Base-by-base conservation (phyloP, 2,329 filamentous ascomycete species). In the Gnomoniopsis smithogilvyi region DNA sequence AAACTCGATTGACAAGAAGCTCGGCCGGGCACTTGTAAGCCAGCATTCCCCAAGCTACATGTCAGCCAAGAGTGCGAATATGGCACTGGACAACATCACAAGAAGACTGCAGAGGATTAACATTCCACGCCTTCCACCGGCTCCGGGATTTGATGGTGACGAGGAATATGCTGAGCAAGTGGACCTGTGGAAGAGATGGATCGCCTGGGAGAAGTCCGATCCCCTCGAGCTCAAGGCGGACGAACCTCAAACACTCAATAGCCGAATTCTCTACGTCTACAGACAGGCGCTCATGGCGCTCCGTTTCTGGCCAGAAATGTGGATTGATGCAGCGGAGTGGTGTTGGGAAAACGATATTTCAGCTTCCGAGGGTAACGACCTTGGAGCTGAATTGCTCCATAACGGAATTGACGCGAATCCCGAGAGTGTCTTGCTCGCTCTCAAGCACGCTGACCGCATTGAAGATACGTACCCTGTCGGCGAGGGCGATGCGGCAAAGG, bases 321-420 rank as follows among this genome's bases (percentile, higher is more conserved):
- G 95, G 95, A 93, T 92, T 52, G 92, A 97, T 61, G 94, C 92
- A 11, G 91, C 93, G 1, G 90, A 96, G 64, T 98, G 94, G 85
- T 96, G 91, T 72, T 92, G 92, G 68, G 83, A 89, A 56, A 92
- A 95, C 66, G 84, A 84, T 48, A 76, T 93, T 65, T 70, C 74
- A 11, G 77, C 85, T 48, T 24, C 52, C n/a, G 88, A 92, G 38
- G 82, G 82, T 49, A 78, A 80, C 61, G 77, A 81, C 6, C 69
- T 75, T 60, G 92, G 92, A 12, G 85, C 89, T 24, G 86, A 91
- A 11, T 91, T 98, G 67, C 78, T 99, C 24, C 81, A 86, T 22
- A 86, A 95, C 63, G 95, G 95, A 36, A 88, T 96, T 59, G 82
- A 85, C 30, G 93, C 93, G 2, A 99, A 98, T 70, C 93, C 95